These are phyloP conservation scores for Plantago elongata DNA, from an alignment of 257 asterid species.

Conservation along the genomic window DNA sequence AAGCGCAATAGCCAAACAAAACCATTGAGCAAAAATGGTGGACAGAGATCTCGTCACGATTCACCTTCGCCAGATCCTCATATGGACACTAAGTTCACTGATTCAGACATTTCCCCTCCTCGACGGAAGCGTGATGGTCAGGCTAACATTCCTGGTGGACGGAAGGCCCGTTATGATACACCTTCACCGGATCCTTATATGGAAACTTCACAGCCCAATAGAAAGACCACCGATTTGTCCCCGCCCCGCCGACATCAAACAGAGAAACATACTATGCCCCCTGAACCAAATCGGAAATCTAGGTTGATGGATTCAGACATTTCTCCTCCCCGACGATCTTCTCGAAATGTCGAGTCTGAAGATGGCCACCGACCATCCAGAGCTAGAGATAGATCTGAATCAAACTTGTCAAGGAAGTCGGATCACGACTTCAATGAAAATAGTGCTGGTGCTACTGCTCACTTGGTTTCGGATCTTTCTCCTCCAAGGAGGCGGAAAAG, in stretches of 20 bases:
- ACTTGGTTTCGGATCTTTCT: constrained; percentile 55
- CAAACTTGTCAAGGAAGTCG: constrained; percentile 21
- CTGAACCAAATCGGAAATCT: constrained; percentile 22
- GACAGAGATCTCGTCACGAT: constrained; percentile 35
- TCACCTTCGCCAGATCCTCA: constrained; percentile 40
- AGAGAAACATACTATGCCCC: constrained; percentile 26
- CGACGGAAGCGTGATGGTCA: constrained; percentile 24
- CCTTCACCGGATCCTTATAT: constrained; percentile 40
- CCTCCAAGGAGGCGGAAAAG: constrained; percentile 62
- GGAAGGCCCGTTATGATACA: constrained; percentile 42
- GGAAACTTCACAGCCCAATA: constrained; percentile 22
- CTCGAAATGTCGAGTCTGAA: constrained; percentile 23
- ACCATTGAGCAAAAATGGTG: too few species aligned
- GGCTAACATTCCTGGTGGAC: background rate
- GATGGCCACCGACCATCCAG: constrained; percentile 25
- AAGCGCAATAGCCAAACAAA: constrained; percentile 5
- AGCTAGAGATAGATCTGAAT: constrained; percentile 30
- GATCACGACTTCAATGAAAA: background rate
- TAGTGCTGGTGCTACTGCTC: constrained; percentile 16
- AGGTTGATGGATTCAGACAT: constrained; percentile 36
- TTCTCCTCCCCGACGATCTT: constrained; percentile 57
- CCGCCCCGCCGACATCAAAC: constrained; percentile 46
- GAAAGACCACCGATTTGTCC: constrained; percentile 38
- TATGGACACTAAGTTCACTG: constrained; percentile 9
- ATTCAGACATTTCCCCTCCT: constrained; percentile 30